Base-by-base conservation (phyloP, 1,284 basidiomycete species). In the Heliocybe sulcata region DNA sequence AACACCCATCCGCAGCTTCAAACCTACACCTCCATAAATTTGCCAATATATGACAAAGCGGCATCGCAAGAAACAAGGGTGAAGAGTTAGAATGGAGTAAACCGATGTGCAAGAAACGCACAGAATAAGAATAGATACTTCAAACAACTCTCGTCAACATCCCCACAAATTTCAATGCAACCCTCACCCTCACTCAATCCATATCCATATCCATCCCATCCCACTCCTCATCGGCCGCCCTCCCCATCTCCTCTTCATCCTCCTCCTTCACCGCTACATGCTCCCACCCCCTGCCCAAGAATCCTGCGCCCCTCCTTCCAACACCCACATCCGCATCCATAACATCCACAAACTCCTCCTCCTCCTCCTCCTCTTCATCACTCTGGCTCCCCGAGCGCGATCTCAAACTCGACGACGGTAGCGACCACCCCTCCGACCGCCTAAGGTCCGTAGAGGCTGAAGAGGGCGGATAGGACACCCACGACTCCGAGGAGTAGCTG, bases 181-280 rank as follows among this genome's bases (percentile, higher is more conserved):
- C 29, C 29, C 29, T 31, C 29, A 12, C 29, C 29, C 4, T 25
- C 47, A 10, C 26, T 53, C 35, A 53, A 35, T 72, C 70, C 71
- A 71, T 71, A 56, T 71, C 70, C 69, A 71, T 69, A 53, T 69
- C 69, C 62, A 66, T 67, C 35, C 69, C 70, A 58, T 71, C 69
- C 66, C 67, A 70, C 49, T 69, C 67, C 54, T 74, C 71, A 61
- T 75, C 72, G 56, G 69, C 70, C 59, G 67, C 67, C 54, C 67
- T 60, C 54, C 57, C 56, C 45, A 54, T 56, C 45, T 61, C 67
- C 47, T 72, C 72, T 27, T 72, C 70, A 51, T 69, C 71, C 52
- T 69, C 69, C 55, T 69, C 70, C 54, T 65, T 67, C 26, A 67
- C 60, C 33, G 65, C 59, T 50, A 61, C 59, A 57, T 67, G 68